These are phyloP conservation scores for Wallacemonas collosoma DNA, from an alignment of 208 protist genomes.

Conservation along the genomic window DNA sequence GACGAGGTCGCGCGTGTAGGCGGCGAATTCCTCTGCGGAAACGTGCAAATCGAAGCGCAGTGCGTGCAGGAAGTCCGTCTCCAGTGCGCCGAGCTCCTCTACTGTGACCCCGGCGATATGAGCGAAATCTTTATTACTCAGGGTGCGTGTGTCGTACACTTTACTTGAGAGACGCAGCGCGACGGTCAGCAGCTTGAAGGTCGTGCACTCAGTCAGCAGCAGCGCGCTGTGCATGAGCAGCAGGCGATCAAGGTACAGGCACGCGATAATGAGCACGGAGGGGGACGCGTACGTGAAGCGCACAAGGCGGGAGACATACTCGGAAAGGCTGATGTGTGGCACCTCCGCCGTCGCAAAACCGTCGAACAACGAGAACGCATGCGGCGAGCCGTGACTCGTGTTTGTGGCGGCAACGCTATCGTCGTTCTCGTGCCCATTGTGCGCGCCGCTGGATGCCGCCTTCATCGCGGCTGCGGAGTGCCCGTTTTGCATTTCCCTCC, in stretches of 20 bases:
- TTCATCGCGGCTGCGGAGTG: background rate
- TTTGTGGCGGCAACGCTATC: background rate
- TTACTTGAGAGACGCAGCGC: conserved; percentile 68
- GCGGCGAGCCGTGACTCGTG: background rate
- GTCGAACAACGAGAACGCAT: conserved; percentile 22
- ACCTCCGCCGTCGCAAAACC: conserved; percentile 44
- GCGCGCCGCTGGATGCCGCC: background rate
- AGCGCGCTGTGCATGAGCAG: conserved; percentile 35
- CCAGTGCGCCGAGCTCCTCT: conserved; percentile 68
- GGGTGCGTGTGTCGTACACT: conserved; percentile 70
- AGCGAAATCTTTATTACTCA: conserved; percentile 83
- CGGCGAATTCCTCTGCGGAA: conserved; percentile 50
- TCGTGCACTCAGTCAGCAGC: conserved; percentile 46
- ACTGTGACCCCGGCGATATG: conserved; percentile 57
- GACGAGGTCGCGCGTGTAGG: conserved; percentile 34
- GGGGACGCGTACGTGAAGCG: conserved; percentile 78
- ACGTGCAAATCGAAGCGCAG: conserved; percentile 72
- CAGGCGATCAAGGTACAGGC: conserved; percentile 71
- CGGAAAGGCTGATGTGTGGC: conserved; percentile 41
- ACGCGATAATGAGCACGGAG: conserved; percentile 58
- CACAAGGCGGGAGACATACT: conserved; percentile 66
- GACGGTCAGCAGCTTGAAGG: conserved; percentile 67
- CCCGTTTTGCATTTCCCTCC: background rate
- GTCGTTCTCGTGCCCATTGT: conserved; percentile 5
- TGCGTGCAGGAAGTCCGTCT: conserved; percentile 48